phyloP scores from a whole-genome alignment of 2,329 filamentous ascomycete genomes.

The Polytolypa hystricis region DNA sequence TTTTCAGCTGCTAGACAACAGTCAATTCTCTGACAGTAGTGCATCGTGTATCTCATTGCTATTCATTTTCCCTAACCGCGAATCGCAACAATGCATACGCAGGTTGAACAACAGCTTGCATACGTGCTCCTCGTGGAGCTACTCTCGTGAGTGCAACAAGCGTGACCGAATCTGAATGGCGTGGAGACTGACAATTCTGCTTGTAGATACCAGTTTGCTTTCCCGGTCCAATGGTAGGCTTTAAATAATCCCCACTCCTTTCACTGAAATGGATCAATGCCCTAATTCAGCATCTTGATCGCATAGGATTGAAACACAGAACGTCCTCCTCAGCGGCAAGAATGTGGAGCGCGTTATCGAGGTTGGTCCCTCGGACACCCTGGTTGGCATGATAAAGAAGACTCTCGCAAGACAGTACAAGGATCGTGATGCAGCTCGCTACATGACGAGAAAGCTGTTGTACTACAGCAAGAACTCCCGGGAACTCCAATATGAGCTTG shows the following conservation, averaged over 20 bases:
- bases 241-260: too few relatives aligned
- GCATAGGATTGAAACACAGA: slow-evolving; percentile 83
- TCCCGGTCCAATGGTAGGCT: slow-evolving; percentile 82
- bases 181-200: too few relatives aligned
- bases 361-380: slow-evolving; percentile 89
- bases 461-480: slow-evolving; percentile 99
- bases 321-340: slow-evolving; percentile 96
- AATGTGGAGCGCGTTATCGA: slow-evolving; percentile 95
- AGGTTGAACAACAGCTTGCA: slow-evolving; percentile 97
- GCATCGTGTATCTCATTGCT: too few relatives aligned
- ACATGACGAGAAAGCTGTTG: slow-evolving; percentile 90
- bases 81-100: slow-evolving; percentile 84
- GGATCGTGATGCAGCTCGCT: slow-evolving; percentile 93
- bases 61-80: too few relatives aligned
- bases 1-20: too few relatives aligned
- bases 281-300: too few relatives aligned
- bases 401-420: slow-evolving; percentile 96
- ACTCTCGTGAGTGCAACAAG: too few relatives aligned
- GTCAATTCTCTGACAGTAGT: too few relatives aligned
- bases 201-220: slow-evolving; percentile 96
- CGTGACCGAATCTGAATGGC: too few relatives aligned
- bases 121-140: slow-evolving; percentile 98
- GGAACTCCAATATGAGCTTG: slow-evolving; percentile 98
- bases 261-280: too few relatives aligned
- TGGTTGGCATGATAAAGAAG: slow-evolving; percentile 94